Base-by-base conservation (phyloP, 2,329 filamentous ascomycete genomes). In the Botrytis elliptica region DNA sequence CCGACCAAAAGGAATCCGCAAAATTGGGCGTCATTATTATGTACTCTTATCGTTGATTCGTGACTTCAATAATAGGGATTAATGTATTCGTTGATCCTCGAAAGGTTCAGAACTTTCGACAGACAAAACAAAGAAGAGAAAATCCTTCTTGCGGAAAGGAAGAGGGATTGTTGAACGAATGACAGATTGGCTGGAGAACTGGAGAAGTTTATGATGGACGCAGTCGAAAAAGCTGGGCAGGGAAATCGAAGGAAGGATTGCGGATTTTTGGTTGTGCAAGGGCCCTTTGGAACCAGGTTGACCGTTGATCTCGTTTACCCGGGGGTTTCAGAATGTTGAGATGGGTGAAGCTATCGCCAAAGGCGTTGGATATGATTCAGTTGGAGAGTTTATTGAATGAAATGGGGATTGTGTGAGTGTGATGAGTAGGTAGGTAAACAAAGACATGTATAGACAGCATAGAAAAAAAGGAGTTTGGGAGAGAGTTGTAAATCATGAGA, bases 1-100 rank as follows among this genome's bases (percentile, higher is more conserved):
- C 90, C 76, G 96, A 97, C 96, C 96, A 99, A 85, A 99, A 98
- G 69, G 95, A 97, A 85, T 95, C 94, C 79, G 94, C 91, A 84
- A 99, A 98, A 80, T 93, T 90, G 79, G 93, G 92, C 93, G 95
- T 95, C 82, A 83, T 90, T 81, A 72, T 57, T 42, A 69, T 69
- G 49, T 69, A 57, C 66, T 69, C 66, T 69, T 57, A 57, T 69
- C 66, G 49, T 69, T 25, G 66, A 69, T 57, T 59, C 66, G 66
- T 57, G 36, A 57, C 66, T 68, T 42, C 66, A 69, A 57, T 69
- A 59, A 25, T 57, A 33, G 66, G 49, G n/a, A 57, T 57, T 33
- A 44, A 33, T 69, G 49, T 57, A 57, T 42, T 57, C 49, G 49
- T 33, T 9, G 49, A 40, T 68, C 8, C 9, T 68, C 18, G n/a